Evolutionary conservation across 352 stramenopile species (phyloP).

Genomic region (Blastocystis sp.): DNA sequence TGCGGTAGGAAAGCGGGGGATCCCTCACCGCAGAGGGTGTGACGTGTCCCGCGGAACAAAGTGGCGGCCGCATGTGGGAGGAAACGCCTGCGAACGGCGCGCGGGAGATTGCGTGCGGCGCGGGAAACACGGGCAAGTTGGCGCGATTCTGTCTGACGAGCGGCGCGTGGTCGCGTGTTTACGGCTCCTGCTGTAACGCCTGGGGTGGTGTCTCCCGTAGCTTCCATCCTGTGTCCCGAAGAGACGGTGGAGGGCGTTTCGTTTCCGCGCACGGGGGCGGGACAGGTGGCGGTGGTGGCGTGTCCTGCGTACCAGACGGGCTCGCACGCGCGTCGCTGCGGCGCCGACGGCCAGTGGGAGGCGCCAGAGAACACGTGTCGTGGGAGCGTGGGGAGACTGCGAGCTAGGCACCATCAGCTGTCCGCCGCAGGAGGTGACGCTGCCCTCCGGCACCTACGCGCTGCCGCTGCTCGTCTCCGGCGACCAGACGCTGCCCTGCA

Average conservation of each 20-base stretch:
- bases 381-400: not conserved
- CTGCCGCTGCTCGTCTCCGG: not conserved
- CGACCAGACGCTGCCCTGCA: not conserved
- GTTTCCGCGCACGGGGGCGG: not conserved
- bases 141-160: not conserved
- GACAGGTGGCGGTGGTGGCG: not conserved
- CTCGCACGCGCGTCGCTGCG: not conserved
- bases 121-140: not conserved
- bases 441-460: not conserved
- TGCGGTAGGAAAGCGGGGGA: not conserved
- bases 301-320: not conserved
- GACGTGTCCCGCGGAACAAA: not conserved
- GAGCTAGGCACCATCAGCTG: not conserved
- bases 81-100: not conserved
- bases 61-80: not conserved
- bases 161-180: not conserved
- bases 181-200: not conserved
- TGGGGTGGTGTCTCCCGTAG: not conserved
- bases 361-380: not conserved
- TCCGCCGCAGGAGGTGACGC: not conserved
- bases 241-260: not conserved
- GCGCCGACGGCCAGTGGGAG: not conserved
- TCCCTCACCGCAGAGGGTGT: not conserved
- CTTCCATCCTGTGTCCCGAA: not conserved
- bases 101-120: not conserved